Conservation (phyloP, 768 basidiomycete genomes). For the Phylloporus rhodoxanthus region DNA sequence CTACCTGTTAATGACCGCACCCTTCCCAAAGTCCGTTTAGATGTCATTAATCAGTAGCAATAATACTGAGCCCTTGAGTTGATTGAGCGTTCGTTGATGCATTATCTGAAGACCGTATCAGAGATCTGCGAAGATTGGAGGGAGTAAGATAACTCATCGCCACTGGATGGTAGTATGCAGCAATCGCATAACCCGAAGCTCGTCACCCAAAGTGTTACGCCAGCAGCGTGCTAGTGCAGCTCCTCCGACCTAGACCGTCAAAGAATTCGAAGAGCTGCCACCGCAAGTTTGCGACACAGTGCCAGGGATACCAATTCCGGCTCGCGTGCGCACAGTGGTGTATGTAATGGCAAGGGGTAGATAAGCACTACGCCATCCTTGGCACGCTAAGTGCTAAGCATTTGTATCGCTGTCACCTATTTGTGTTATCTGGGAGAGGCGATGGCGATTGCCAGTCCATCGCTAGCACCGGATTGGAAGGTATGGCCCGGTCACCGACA, state of each 20-base stretch:
- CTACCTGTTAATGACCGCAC: slow-evolving; percentile 7
- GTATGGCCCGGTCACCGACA: not conserved
- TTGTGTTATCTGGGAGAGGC: slow-evolving; percentile 6
- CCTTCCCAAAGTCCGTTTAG: not conserved
- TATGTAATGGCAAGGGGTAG: not conserved
- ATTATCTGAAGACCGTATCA: not conserved
- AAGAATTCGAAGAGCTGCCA: slow-evolving; percentile 3
- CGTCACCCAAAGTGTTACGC: not conserved
- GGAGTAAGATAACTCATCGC: not conserved
- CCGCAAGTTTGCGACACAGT: not conserved
- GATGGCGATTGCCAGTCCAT: slow-evolving; percentile 3
- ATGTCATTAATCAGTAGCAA: not conserved
- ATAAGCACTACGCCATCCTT: not conserved
- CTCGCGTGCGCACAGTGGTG: not conserved
- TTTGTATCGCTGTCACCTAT: slow-evolving; percentile 4
- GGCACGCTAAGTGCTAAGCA: slow-evolving; percentile 1
- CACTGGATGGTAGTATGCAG: too few relatives aligned
- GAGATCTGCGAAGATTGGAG: slow-evolving; percentile 9
- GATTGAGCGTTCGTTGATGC: not conserved
- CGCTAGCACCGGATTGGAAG: slow-evolving; percentile 10
- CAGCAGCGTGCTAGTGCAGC: not conserved
- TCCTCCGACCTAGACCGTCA: not conserved
- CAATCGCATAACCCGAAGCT: not conserved
- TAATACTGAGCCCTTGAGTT: not conserved
- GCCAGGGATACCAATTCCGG: not conserved